phyloP scores from a whole-genome alignment of 2,329 filamentous ascomycete genomes.

The Alternaria sp. region DNA sequence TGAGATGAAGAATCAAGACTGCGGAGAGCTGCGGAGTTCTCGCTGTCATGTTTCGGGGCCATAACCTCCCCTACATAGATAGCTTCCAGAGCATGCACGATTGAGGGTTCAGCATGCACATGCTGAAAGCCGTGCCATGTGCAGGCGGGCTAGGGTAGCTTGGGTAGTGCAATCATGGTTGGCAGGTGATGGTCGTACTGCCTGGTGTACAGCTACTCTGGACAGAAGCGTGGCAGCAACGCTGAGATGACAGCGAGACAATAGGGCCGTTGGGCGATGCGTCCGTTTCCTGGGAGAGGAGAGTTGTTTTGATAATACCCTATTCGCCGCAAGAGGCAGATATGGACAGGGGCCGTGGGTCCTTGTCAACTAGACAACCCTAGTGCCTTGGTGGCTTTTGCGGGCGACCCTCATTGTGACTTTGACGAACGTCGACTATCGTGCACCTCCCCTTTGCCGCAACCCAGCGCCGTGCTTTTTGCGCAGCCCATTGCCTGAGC shows the following conservation, averaged over 20 bases:
- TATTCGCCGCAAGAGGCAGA: conserved; percentile 12
- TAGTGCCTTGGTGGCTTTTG: conserved; percentile 23
- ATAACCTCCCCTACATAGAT: neutral
- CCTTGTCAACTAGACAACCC: conserved; percentile 19
- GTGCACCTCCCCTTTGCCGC: conserved; percentile 8
- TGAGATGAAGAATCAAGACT: neutral
- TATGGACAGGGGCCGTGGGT: conserved; percentile 18
- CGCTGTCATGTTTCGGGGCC: conserved; percentile 19
- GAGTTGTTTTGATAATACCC: conserved; percentile 25
- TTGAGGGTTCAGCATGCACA: conserved; percentile 16
- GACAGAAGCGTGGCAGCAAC: conserved; percentile 9
- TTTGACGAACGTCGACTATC: conserved; percentile 14
- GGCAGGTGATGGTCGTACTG: conserved; percentile 11
- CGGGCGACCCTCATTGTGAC: conserved; percentile 21
- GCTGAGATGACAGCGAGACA: neutral
- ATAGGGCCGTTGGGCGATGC: conserved; percentile 12
- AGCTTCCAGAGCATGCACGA: conserved; percentile 2
- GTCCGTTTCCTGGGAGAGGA: conserved; percentile 23
- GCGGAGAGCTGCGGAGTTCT: neutral
- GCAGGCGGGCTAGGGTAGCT: neutral
- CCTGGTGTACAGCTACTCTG: conserved; percentile 1
- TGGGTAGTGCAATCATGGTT: neutral
- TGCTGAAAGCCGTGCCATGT: conserved; percentile 10
- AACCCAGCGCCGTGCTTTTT: conserved; percentile 8
- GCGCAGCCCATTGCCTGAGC: conserved; percentile 5